phyloP scores from a whole-genome alignment of 805 yeast species.

The Yarrowia sp. region DNA sequence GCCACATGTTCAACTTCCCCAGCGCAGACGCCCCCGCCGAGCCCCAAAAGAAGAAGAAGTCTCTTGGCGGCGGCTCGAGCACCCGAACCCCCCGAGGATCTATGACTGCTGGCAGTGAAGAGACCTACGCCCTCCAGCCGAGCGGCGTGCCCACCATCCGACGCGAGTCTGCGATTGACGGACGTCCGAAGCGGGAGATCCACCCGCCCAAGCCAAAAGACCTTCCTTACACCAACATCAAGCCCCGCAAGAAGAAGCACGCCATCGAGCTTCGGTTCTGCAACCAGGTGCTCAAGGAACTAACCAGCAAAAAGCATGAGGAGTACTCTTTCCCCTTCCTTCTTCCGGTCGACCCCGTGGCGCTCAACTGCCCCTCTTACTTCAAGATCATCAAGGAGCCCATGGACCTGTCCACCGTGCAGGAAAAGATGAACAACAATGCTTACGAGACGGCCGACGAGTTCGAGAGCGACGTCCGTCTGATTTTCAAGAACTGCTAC shows the following conservation, averaged over 20 bases:
- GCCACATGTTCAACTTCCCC: conserved; percentile 90
- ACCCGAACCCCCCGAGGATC: conserved; percentile 25
- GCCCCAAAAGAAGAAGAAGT: conserved; percentile 18
- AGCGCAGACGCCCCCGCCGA: conserved; percentile 44
- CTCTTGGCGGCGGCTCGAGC: conserved; percentile 1
- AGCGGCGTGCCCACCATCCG: conserved; percentile 63
- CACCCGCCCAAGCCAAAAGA: conserved; percentile 97
- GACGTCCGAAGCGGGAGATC: conserved; percentile 87
- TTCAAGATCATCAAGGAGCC: conserved; percentile 83
- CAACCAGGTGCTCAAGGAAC: conserved; percentile 75
- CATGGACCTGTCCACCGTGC: conserved; percentile 89
- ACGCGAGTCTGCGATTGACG: conserved; percentile 65
- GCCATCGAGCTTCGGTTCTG: conserved; percentile 89
- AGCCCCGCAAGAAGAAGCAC: conserved; percentile 88
- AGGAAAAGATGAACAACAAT: conserved; percentile 75
- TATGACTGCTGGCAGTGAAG: conserved; percentile 29
- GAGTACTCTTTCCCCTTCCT: conserved; percentile 85
- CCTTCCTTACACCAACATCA: conserved; percentile 75
- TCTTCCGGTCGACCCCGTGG: conserved; percentile 93
- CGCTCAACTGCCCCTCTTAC: conserved; percentile 88
- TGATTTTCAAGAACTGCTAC: conserved; percentile 87
- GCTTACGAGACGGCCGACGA: conserved; percentile 87
- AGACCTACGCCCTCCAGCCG: conserved; percentile 40
- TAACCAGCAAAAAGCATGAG: conserved; percentile 78
- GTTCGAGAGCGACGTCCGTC: conserved; percentile 76